A percentile compares a stretch with the other conserved stretches of the same genome.
These are phyloP conservation scores for Phaeosphaeriaceae sp. DNA, from an alignment of 2,329 filamentous ascomycete species.

Conservation along the genomic window DNA sequence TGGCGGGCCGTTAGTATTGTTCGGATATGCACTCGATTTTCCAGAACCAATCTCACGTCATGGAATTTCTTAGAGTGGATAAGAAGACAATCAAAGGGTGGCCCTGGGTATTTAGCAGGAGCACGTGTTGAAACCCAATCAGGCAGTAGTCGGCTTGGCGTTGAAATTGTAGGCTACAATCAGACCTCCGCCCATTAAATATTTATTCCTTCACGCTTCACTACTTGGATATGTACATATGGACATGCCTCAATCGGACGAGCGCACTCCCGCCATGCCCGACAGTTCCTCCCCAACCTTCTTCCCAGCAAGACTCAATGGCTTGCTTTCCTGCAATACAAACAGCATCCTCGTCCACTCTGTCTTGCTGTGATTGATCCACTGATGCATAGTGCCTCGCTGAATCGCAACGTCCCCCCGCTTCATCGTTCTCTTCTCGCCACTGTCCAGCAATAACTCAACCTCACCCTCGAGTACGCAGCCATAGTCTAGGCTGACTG, in stretches of 20 bases:
- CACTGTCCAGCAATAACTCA: slow-evolving; percentile 47
- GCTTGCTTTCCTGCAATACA: slow-evolving; percentile 45
- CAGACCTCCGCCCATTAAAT: no score
- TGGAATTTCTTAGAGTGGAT: no score
- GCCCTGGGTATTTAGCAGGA: slow-evolving; percentile 7
- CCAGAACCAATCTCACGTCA: no score
- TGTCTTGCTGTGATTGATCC: slow-evolving; percentile 44
- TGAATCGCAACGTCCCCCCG: slow-evolving; percentile 49
- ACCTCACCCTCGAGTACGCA: slow-evolving; percentile 49
- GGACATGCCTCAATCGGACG: slow-evolving; percentile 35
- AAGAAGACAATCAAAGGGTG: background rate
- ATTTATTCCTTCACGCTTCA: background rate
- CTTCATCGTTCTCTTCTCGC: slow-evolving; percentile 46
- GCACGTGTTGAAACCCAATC: slow-evolving; percentile 19
- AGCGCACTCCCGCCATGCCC: slow-evolving; percentile 45
- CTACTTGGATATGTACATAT: background rate
- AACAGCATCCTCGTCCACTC: slow-evolving; percentile 48
- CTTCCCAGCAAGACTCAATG: slow-evolving; percentile 40
- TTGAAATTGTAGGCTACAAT: slow-evolving; percentile 2
- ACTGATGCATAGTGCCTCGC: slow-evolving; percentile 50
- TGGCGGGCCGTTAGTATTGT: slow-evolving; percentile 37
- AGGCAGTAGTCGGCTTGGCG: slow-evolving; percentile 27
- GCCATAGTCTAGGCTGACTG: slow-evolving; percentile 50
- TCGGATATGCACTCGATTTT: slow-evolving; percentile 15
- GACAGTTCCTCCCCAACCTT: slow-evolving; percentile 42